phyloP scores from a whole-genome alignment of 305 asterid species.

The Stenogyne calaminthoides region DNA sequence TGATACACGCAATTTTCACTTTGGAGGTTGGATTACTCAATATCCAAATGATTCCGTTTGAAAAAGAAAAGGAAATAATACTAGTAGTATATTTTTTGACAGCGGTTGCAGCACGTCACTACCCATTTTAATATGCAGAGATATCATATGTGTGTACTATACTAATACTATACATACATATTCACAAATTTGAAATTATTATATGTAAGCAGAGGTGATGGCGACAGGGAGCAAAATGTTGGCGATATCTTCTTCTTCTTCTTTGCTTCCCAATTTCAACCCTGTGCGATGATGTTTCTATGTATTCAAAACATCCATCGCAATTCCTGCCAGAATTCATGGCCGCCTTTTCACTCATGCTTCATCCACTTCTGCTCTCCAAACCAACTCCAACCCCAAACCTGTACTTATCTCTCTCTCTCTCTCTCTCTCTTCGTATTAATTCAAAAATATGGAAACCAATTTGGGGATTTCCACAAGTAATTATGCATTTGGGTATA shows the following conservation, averaged over 20 bases:
- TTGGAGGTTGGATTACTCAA: not conserved
- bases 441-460: no score
- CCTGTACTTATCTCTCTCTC: no score
- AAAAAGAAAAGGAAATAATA: no score
- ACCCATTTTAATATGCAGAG: not conserved
- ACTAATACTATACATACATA: no score
- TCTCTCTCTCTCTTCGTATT: not conserved
- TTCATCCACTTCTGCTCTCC: not conserved
- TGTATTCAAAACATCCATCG: not conserved
- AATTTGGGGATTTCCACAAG: no score
- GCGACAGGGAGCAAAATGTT: not conserved
- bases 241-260: not conserved
- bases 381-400: not conserved
- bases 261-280: not conserved
- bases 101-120: no score
- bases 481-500: no score
- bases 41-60: not conserved
- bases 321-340: not conserved
- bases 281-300: not conserved
- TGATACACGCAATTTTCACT: not conserved
- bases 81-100: no score
- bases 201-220: no score
- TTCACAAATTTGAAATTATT: no score
- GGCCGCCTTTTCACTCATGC: not conserved
- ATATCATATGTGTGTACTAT: no score